Percentiles rank a stretch among this genome's conserved stretches.
Conservation (phyloP, 306 rosid genomes). For the Lathyrus aphaca region DNA sequence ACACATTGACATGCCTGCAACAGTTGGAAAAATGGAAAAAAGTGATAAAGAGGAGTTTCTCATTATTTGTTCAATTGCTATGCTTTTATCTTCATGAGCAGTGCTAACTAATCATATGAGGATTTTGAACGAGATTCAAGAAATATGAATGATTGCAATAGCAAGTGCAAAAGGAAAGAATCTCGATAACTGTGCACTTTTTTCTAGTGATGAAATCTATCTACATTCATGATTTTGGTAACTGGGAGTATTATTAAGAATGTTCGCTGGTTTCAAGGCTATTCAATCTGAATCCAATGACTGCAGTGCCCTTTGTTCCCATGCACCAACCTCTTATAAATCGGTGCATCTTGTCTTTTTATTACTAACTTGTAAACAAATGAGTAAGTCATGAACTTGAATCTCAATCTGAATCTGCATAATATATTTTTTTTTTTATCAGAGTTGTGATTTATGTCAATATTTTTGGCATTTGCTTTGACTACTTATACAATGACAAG, state of each 20-base stretch:
- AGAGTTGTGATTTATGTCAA: slow-evolving; percentile 26
- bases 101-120: slow-evolving; percentile 48
- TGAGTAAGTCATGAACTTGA: slow-evolving; percentile 47
- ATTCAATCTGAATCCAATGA: slow-evolving; percentile 48
- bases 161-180: slow-evolving; percentile 34
- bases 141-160: slow-evolving; percentile 48
- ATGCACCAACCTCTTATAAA: slow-evolving; percentile 47
- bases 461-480: slow-evolving; percentile 32
- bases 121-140: slow-evolving; percentile 28
- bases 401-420: slow-evolving; percentile 45
- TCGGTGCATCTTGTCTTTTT: slow-evolving; percentile 54
- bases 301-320: slow-evolving; percentile 41
- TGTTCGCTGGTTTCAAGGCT: slow-evolving; percentile 53
- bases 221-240: slow-evolving; percentile 37
- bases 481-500: slow-evolving; percentile 38
- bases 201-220: slow-evolving; percentile 30
- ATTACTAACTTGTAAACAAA: background rate
- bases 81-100: slow-evolving; percentile 36
- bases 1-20: slow-evolving; percentile 63
- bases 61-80: slow-evolving; percentile 7
- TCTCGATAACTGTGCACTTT: slow-evolving; percentile 35
- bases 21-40: slow-evolving; percentile 48
- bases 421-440: slow-evolving; percentile 2
- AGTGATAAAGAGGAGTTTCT: slow-evolving; percentile 44
- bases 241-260: slow-evolving; percentile 48